These are phyloP conservation scores for Tephrocybe sp. DNA, from an alignment of 768 basidiomycete species.

Conservation along the genomic window DNA sequence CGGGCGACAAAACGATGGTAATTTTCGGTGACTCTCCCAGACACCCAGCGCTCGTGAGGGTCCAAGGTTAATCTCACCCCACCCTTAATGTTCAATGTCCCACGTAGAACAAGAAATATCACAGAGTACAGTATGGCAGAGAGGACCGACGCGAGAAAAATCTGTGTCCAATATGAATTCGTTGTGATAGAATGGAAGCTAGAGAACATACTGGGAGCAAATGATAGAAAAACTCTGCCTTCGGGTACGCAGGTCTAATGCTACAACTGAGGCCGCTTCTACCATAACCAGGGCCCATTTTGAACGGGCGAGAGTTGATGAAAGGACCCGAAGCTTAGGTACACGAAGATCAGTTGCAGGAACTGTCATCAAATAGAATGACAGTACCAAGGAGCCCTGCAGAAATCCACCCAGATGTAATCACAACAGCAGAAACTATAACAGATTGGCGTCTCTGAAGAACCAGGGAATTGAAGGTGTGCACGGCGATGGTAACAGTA, in stretches of 20 bases:
- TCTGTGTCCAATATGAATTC: constrained; percentile 32
- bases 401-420: constrained; percentile 54
- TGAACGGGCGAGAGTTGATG: constrained; percentile 19
- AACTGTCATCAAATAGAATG: background rate
- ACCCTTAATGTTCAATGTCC: constrained; percentile 49
- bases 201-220: constrained; percentile 57
- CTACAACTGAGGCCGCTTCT: constrained; percentile 52
- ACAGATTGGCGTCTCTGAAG: constrained; percentile 52
- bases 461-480: constrained; percentile 68
- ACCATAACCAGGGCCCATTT: constrained; percentile 47
- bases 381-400: constrained; percentile 50
- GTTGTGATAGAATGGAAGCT: background rate
- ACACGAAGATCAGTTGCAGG: background rate
- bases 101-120: constrained; percentile 59
- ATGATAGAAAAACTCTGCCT: constrained; percentile 51
- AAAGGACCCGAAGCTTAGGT: constrained; percentile 36
- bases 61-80: constrained; percentile 53
- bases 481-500: constrained; percentile 61
- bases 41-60: constrained; percentile 44
- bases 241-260: constrained; percentile 40
- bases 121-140: constrained; percentile 62
- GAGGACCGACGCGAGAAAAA: constrained; percentile 55
- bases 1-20: constrained; percentile 62
- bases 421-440: constrained; percentile 42
- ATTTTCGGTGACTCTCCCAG: constrained; percentile 34